Conservation (phyloP, 805 yeast species). For the Candida fluviatilis region DNA sequence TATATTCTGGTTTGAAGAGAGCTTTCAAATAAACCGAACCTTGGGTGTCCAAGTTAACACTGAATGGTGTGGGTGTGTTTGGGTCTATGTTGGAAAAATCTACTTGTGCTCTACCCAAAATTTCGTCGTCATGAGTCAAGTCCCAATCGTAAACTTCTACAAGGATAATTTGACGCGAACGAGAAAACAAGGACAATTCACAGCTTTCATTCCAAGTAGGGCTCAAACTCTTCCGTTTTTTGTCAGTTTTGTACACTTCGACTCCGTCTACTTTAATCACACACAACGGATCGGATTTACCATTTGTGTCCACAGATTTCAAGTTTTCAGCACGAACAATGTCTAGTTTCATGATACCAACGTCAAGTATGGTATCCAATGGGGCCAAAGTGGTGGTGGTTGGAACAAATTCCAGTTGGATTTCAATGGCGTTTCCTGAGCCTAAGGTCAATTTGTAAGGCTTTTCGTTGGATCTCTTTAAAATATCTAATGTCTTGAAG, state of each 20-base stretch:
- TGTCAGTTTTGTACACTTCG: slow-evolving; percentile 53
- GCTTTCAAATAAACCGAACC: slow-evolving; percentile 56
- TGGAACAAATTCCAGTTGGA: slow-evolving; percentile 62
- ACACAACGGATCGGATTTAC: slow-evolving; percentile 72
- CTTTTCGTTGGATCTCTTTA: slow-evolving; percentile 43
- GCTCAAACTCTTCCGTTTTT: slow-evolving; percentile 59
- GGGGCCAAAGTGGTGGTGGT: slow-evolving; percentile 49
- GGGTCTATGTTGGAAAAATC: slow-evolving; percentile 51
- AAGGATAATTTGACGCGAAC: slow-evolving; percentile 48
- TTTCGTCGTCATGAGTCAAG: slow-evolving; percentile 63
- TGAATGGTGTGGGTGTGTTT: slow-evolving; percentile 40
- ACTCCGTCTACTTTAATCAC: slow-evolving; percentile 50
- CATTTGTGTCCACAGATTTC: slow-evolving; percentile 62
- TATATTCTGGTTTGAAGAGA: slow-evolving; percentile 59
- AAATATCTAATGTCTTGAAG: slow-evolving; percentile 50
- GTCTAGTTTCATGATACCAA: slow-evolving; percentile 58
- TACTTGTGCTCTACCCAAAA: slow-evolving; percentile 49
- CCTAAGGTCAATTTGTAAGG: slow-evolving; percentile 46
- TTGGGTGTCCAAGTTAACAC: slow-evolving; percentile 55
- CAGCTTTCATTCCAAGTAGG: slow-evolving; percentile 76
- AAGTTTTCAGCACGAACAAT: slow-evolving; percentile 53
- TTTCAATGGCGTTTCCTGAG: slow-evolving; percentile 31
- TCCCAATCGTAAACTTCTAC: slow-evolving; percentile 73
- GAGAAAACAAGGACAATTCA: slow-evolving; percentile 57
- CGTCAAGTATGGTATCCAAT: slow-evolving; percentile 61